Base-by-base conservation (phyloP, 2,329 filamentous ascomycete species). In the Pyrenophora teres region DNA sequence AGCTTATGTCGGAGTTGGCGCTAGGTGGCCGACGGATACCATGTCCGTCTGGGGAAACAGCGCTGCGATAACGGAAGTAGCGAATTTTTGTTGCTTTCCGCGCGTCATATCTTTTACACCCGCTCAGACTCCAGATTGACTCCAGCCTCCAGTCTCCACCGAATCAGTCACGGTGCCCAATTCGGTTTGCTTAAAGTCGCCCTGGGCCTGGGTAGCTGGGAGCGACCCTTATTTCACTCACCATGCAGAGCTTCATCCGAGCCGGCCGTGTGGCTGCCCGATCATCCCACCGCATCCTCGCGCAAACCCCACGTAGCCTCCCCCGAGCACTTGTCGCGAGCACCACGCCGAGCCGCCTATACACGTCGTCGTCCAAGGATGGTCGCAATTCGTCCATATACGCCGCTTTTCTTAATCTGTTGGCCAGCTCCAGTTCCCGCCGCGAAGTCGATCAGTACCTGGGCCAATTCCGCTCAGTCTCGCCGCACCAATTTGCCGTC, bases 371-470 rank as follows among this genome's bases (percentile, higher is more conserved):
- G 13, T 64, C 65, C 25, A 63, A 61, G 54, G 69, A 73, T 58
- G 64, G 64, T 46, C 54, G 62, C 42, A 65, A 72, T 61, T 62
- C 67, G 56, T 73, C 71, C 48, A 71, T 72, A 55, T 73, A 74
- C 45, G 87, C 87, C 40, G 92, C 91, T 48, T 91, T 96, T 59
- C 88, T 95, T 69, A 90, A 93, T 78, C 84, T 96, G 54, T 83
- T 97, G 64, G 96, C 91, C 79, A 96, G 93, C 77, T 95, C 97
- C 73, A 93, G 92, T 57, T 96, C 92, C 58, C 96, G 95, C 83
- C 83, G 93, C 56, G 93, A 99, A 79, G 91, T 95, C 59, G 90
- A 97, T 80, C 93, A 97, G 77, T 97, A 97, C 76, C 87, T 97
- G 53, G 94, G 92, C 62, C 92, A 97, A 74, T 99, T 99, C 81